phyloP scores from a whole-genome alignment of 2,329 filamentous ascomycete species.

The Colletotrichum sp. region DNA sequence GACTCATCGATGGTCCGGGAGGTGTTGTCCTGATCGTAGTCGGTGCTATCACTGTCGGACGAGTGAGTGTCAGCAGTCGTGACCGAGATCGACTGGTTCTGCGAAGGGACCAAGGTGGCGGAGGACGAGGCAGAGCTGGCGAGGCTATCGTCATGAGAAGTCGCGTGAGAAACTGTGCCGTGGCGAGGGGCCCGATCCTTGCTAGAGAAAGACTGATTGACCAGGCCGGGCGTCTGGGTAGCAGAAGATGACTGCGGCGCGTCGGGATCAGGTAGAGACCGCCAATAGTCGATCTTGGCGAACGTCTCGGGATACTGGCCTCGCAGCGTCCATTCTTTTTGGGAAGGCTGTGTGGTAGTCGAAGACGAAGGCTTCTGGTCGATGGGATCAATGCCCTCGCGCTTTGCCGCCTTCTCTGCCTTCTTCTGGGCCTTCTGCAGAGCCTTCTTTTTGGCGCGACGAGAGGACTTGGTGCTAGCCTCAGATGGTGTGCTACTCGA shows the following conservation, averaged over 20 bases:
- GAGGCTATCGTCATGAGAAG: background rate
- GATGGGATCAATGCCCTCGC: background rate
- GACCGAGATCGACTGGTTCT: background rate
- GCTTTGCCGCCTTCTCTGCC: constrained; percentile 1
- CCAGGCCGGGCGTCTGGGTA: background rate
- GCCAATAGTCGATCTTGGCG: constrained; percentile 6
- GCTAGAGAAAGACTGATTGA: background rate
- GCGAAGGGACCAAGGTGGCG: background rate
- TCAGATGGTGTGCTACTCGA: background rate
- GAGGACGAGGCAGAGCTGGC: background rate
- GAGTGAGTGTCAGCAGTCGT: background rate
- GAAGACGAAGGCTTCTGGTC: background rate
- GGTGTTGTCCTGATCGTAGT: background rate
- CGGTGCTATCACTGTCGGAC: background rate
- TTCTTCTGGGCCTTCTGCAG: constrained; percentile 12
- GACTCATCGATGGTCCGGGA: background rate
- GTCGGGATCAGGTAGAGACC: background rate
- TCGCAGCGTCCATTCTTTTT: background rate
- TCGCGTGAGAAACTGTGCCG: background rate
- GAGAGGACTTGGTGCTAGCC: background rate
- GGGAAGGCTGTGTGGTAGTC: background rate
- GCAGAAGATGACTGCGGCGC: background rate
- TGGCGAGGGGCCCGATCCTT: background rate
- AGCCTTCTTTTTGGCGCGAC: constrained; percentile 6
- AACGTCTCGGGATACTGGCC: constrained; percentile 7